Conservation (phyloP, 768 basidiomycete genomes). For the Rhodotorula diobovata region DNA sequence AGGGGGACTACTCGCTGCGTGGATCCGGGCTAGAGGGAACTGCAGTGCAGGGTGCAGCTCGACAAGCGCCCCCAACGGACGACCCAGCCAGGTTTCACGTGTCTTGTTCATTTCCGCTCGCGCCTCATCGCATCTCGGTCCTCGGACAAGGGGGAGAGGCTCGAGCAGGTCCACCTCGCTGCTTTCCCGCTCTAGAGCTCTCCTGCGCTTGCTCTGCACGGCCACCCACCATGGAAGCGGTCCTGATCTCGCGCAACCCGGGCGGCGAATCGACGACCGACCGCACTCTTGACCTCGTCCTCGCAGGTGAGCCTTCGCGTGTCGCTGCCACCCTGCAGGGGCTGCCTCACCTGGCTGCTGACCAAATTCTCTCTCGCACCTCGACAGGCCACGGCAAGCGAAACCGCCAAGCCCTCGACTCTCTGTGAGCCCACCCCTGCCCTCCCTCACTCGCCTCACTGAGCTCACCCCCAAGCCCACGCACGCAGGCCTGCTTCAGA, state of each 20-base stretch:
- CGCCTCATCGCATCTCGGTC: no score
- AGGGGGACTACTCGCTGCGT: no score
- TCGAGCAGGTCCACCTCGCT: no score
- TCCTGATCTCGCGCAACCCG: slow-evolving; percentile 12
- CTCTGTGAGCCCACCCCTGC: slow-evolving; percentile 3
- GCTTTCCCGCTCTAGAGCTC: no score
- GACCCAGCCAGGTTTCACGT: no score
- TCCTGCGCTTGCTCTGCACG: not conserved
- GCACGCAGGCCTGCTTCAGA: slow-evolving; percentile 10
- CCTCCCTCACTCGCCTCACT: not conserved
- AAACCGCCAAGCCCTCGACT: not conserved
- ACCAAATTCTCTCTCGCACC: not conserved
- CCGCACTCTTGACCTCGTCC: slow-evolving; percentile 18
- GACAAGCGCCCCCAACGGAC: no score
- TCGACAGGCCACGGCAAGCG: slow-evolving; percentile 3
- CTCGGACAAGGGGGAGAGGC: no score
- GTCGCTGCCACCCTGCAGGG: not conserved
- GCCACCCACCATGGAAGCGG: slow-evolving; percentile 11
- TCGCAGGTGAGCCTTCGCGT: slow-evolving; percentile 13
- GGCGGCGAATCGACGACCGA: slow-evolving; percentile 18
- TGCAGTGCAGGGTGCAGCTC: no score
- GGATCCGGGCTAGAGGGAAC: no score
- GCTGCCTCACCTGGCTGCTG: no score
- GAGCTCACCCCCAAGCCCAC: not conserved
- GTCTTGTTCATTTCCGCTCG: no score